Percentiles rank a stretch among this genome's conserved stretches.
Conservation (phyloP, 441 rosid species). For the Omphalea diandra region DNA sequence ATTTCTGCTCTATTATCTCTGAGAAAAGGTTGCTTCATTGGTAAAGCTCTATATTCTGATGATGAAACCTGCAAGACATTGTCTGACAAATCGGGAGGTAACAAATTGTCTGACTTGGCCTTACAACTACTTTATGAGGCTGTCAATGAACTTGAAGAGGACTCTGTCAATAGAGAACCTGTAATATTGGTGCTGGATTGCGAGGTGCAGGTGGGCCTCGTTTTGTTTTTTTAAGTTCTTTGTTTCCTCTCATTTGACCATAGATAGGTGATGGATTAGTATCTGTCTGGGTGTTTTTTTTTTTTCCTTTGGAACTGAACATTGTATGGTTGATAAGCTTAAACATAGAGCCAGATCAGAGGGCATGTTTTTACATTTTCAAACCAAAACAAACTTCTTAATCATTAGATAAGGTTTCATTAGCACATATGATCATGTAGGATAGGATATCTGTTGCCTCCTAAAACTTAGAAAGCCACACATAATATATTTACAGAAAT, state of each 20-base stretch:
- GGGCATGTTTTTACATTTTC: not conserved
- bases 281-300: not conserved
- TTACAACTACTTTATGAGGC: slow-evolving; percentile 64
- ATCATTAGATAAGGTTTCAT: not conserved
- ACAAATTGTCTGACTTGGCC: slow-evolving; percentile 43
- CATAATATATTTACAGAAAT: not conserved
- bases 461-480: not conserved
- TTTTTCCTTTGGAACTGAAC: too few species aligned
- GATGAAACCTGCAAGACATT: slow-evolving; percentile 41
- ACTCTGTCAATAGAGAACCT: slow-evolving; percentile 53
- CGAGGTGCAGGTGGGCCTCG: slow-evolving; percentile 76
- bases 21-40: slow-evolving; percentile 64
- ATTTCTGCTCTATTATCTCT: slow-evolving; percentile 44
- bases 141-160: slow-evolving; percentile 52
- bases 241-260: not conserved
- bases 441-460: not conserved
- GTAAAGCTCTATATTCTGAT: slow-evolving; percentile 35
- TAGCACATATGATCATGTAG: not conserved
- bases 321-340: slow-evolving; percentile 1
- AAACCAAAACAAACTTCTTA: not conserved
- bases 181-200: slow-evolving; percentile 69
- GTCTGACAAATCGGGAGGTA: slow-evolving; percentile 29
- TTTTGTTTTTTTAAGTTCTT: not conserved
- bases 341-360: not conserved
- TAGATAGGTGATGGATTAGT: not conserved